Base-by-base conservation (phyloP, 768 basidiomycete species). In the Boletellus emodensis region DNA sequence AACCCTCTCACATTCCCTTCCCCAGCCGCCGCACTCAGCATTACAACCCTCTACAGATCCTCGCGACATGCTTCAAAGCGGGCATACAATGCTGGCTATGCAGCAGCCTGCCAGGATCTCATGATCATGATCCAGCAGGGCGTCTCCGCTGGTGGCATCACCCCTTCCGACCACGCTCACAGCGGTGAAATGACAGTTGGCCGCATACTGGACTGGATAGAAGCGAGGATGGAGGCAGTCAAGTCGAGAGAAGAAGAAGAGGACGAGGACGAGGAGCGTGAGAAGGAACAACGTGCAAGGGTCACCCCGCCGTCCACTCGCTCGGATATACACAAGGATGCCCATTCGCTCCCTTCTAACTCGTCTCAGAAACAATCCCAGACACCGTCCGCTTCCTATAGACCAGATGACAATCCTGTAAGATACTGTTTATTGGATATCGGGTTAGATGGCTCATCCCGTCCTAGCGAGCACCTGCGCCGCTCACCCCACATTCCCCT, bases 51-150 rank as follows among this genome's bases (percentile, higher is more conserved):
- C 33, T 92, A 90, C 67, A 82, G 87, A 57, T 87, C 88, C 4
- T 89, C 89, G 2, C 70, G 85, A 44, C 78, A 83, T 62, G 82
- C 84, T 12, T 85, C 88, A 6, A 90, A 90, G 67, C 77, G 83
- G 24, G 85, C 88, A 0, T 90, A 90, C 71, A 87, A 87, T 60
- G 78, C 84, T 8, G 90, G 89, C 4, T 92, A 92, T 58, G 83
- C 83, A 0, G 71, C 85, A 3, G 89, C 89, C 13, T 90, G 89
- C 58, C 81, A 85, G 61, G 89, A 92, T 71, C 71, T 91, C 34
- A 75, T 91, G 61, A 77, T 77, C 63, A 88, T 90, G 79, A 82
- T 92, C 44, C 88, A 91, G 67, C 85, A 89, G 52, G 86, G 86
- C 40, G 87, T 91, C 52, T 89, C 87, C 22, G 76, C 75, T 33